phyloP scores from a whole-genome alignment of 176 grass and related monocot species.

The Canna indica region DNA sequence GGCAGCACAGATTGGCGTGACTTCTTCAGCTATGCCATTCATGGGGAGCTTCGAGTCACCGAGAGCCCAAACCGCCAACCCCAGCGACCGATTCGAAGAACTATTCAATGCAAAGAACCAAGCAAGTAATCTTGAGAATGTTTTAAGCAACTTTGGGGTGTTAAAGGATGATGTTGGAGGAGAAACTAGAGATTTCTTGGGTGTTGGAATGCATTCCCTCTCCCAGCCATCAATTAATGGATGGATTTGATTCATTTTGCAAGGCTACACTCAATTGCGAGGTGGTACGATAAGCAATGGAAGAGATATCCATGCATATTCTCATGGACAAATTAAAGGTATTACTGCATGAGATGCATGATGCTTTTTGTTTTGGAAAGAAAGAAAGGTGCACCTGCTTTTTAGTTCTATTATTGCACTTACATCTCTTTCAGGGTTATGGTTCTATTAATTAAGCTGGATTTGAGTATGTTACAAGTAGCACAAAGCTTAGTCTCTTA shows the following conservation, averaged over 20 bases:
- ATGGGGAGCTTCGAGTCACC: background rate
- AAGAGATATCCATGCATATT: background rate
- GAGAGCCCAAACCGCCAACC: background rate
- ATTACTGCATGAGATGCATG: background rate
- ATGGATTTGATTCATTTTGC: background rate
- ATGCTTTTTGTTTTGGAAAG: background rate
- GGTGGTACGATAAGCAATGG: background rate
- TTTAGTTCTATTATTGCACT: constrained; percentile 5
- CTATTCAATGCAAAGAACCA: background rate
- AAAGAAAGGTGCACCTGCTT: background rate
- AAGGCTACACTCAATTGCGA: too few relatives aligned
- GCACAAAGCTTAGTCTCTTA: background rate
- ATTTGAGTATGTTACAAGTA: background rate
- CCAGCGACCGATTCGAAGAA: background rate
- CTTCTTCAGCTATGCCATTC: constrained; percentile 1
- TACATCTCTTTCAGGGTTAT: background rate
- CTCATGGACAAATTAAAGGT: background rate
- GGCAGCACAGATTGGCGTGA: constrained; percentile 1
- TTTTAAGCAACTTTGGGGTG: background rate
- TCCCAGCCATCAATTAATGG: background rate
- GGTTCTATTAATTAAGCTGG: background rate
- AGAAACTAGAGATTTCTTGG: constrained; percentile 9
- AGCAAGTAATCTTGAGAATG: background rate
- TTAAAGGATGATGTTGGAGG: background rate
- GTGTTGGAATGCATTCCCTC: background rate